Base-by-base conservation (phyloP, 2,329 filamentous ascomycete species). In the Aaosphaeria pasadenensis region DNA sequence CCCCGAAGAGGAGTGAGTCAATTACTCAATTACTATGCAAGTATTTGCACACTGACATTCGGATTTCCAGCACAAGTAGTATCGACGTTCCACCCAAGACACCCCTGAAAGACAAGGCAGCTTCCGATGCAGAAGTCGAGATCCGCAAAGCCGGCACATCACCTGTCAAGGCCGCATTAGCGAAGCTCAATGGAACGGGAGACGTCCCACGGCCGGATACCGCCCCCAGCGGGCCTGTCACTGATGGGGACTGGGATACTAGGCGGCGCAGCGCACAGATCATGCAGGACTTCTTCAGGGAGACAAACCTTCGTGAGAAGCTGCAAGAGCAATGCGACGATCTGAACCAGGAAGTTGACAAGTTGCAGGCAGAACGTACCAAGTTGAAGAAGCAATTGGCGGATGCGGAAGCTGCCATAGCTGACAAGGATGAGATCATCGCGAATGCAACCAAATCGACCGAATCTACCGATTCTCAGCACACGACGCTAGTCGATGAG, bases 241-340 rank as follows among this genome's bases (percentile, higher is more conserved):
- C 55, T 11, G 65, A 67, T 42, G 50, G 57, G 45, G 63, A 69
- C 28, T 44, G 60, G 11, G 67, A 70, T 43, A 62, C 55, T 41
- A 64, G 62, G 49, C 48, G 64, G 17, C 60, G 59, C 43, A 68
- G 62, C 51, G 59, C 60, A 5, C 59, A 67, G 50, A 63, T 69
- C 39, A 69, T 70, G 67, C 66, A 69, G 29, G 66, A 70, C 51
- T 70, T 70, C 52, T 66, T 70, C 59, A 68, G 66, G 51, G 67
- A 70, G 54, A 70, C 67, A 2, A 68, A 53, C 31, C 41, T 62
- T n/a, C 61, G 67, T 44, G 67, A 70, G 44, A 53, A 63, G 53
- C 57, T 70, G 42, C 66, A 69, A 49, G 64, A 69, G 49, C 56
- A 67, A 46, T 60, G 60, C 53, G 58, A 69, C 44, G 63, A 68